Percentiles rank a stretch among this genome's conserved stretches.
phyloP scores from a whole-genome alignment of 129 eudicot genomes.

The Flaveria sonorensis region DNA sequence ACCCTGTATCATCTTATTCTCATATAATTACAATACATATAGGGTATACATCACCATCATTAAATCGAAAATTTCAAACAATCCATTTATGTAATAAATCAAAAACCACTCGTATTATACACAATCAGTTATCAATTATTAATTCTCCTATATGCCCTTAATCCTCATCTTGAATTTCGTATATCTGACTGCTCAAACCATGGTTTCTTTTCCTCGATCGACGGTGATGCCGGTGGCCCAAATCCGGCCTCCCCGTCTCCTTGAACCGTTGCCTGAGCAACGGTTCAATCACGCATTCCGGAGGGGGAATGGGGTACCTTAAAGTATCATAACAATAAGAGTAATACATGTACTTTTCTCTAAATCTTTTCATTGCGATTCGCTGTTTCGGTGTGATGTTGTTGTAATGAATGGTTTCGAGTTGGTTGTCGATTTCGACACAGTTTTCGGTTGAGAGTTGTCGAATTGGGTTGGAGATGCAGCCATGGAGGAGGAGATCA shows the following conservation, averaged over 20 bases:
- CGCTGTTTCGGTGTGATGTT: conserved; percentile 50
- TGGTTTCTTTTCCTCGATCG: conserved; percentile 39
- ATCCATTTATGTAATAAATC: conserved; percentile 23
- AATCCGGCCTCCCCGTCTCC: conserved; percentile 65
- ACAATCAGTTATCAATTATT: conserved; percentile 22
- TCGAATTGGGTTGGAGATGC: conserved; percentile 64
- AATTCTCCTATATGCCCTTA: conserved; percentile 12
- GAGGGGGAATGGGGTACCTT: conserved; percentile 60
- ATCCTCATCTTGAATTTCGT: conserved; percentile 51
- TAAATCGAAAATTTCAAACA: conserved; percentile 33
- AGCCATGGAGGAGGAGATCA: conserved; percentile 76
- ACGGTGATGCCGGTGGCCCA: conserved; percentile 43
- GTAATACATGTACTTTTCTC: conserved; percentile 72
- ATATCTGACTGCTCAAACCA: conserved; percentile 35
- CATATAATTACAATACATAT: not conserved
- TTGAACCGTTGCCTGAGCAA: conserved; percentile 47
- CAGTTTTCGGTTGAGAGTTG: conserved; percentile 37
- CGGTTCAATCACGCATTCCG: conserved; percentile 80
- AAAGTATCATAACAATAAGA: conserved; percentile 79
- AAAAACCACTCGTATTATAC: conserved; percentile 38
- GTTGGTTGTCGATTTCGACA: conserved; percentile 35
- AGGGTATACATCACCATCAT: conserved; percentile 20
- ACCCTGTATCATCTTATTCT: conserved; percentile 25
- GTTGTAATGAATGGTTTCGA: conserved; percentile 41
- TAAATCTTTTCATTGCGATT: conserved; percentile 59